Evolutionary conservation across 306 rosid species (phyloP).

Genomic region (Acacia crassicarpa): DNA sequence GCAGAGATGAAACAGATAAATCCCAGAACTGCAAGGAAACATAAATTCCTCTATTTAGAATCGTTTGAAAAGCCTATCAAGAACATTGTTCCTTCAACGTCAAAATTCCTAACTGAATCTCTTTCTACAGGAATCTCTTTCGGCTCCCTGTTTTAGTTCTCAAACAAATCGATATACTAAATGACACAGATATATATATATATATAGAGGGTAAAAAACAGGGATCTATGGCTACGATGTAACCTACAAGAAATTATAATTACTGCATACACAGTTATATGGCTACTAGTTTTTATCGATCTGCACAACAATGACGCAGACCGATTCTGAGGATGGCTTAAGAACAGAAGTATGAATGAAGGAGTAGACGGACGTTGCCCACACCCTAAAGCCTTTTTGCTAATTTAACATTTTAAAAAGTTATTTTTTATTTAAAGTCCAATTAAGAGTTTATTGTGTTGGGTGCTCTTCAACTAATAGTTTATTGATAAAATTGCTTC

Average conservation of each 20-base stretch:
- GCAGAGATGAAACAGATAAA: constrained; percentile 27
- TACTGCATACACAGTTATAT: not conserved
- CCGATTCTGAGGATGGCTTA: not conserved
- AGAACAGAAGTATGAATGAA: too few species aligned
- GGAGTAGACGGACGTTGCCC: too few species aligned
- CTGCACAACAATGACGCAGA: constrained; percentile 21
- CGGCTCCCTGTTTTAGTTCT: too few species aligned
- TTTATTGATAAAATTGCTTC: too few species aligned
- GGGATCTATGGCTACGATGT: constrained; percentile 53
- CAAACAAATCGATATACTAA: too few species aligned
- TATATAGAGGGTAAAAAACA: not conserved
- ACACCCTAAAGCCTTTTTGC: too few species aligned
- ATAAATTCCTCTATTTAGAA: constrained; percentile 58
- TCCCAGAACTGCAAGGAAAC: constrained; percentile 79
- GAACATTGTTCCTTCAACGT: constrained; percentile 23
- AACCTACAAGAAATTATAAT: not conserved
- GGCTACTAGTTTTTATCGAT: constrained; percentile 34
- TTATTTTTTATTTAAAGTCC: too few species aligned
- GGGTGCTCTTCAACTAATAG: too few species aligned
- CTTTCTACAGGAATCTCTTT: not conserved
- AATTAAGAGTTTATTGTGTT: too few species aligned
- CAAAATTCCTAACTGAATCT: not conserved
- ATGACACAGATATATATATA: constrained; percentile 17
- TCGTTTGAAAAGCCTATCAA: constrained; percentile 26
- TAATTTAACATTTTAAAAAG: too few species aligned